phyloP scores from a whole-genome alignment of 345 rosid species.

The Linum usitatissimum region DNA sequence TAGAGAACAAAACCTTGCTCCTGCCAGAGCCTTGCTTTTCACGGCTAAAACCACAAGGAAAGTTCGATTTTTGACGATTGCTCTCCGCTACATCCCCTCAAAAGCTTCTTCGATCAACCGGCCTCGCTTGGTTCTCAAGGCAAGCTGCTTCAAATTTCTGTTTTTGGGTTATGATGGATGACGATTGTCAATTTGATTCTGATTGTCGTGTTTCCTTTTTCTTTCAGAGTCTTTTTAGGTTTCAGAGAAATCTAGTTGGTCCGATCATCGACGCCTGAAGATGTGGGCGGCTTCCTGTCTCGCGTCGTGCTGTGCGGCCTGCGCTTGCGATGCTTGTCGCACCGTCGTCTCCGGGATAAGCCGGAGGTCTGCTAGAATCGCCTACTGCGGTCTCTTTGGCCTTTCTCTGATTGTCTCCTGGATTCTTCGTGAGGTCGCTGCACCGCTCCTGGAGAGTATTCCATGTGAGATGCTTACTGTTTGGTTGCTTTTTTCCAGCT shows the following conservation, averaged over 20 bases:
- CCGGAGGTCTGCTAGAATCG: conserved; percentile 93
- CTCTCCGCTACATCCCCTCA: neutral
- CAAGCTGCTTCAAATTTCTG: neutral
- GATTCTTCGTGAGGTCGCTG: conserved; percentile 97
- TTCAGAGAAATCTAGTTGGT: neutral
- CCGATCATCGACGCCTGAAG: conserved; percentile 1
- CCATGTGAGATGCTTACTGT: conserved; percentile 59
- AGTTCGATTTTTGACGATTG: neutral
- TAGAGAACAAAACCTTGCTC: neutral
- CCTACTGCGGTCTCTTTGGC: conserved; percentile 93
- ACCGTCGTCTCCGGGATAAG: conserved; percentile 84
- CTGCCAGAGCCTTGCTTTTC: neutral
- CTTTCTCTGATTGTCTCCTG: conserved; percentile 83
- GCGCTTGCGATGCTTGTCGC: conserved; percentile 95
- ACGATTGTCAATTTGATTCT: neutral
- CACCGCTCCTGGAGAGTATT: conserved; percentile 94
- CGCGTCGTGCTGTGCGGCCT: conserved; percentile 94
- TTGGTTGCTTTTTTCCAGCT: neutral
- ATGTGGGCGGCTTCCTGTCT: conserved; percentile 99
- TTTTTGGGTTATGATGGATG: neutral
- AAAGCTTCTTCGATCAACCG: neutral
- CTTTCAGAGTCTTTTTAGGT: neutral
- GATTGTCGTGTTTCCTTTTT: neutral
- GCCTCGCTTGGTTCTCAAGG: neutral
- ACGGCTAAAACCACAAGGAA: neutral